These are phyloP conservation scores for Yamadazyma olivae DNA, from an alignment of 805 yeast species.

Conservation along the genomic window DNA sequence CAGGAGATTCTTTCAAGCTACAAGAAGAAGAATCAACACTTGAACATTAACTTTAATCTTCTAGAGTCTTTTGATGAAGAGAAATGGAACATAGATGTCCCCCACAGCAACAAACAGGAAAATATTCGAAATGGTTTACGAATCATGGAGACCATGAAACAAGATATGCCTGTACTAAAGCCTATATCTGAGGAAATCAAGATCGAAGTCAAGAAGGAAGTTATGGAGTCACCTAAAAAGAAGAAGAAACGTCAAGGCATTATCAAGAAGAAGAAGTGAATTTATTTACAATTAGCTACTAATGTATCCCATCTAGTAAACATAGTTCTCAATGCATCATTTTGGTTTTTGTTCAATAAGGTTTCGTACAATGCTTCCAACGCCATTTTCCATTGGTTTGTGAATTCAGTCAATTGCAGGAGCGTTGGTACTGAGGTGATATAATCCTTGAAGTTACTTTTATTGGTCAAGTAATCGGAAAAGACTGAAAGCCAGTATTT, in stretches of 20 bases:
- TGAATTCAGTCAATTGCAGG: conserved; percentile 15
- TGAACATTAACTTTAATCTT: conserved; percentile 5
- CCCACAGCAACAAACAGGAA: not conserved
- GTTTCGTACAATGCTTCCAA: conserved; percentile 41
- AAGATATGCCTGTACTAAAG: not conserved
- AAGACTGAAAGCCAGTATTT: conserved; percentile 60
- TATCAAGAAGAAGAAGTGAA: conserved; percentile 1
- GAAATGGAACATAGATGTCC: conserved; percentile 3
- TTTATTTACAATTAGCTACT: not conserved
- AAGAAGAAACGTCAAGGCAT: conserved; percentile 7
- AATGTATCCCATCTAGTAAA: conserved; percentile 31
- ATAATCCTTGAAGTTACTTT: not conserved
- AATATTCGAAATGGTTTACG: not conserved
- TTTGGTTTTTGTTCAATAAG: conserved; percentile 23
- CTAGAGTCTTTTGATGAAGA: conserved; percentile 4
- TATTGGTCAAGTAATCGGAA: conserved; percentile 39
- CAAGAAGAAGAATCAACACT: conserved; percentile 13
- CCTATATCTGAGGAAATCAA: not conserved
- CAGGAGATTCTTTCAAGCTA: conserved; percentile 30
- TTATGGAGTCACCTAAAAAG: not conserved
- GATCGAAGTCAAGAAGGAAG: not conserved
- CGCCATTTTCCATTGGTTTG: conserved; percentile 50
- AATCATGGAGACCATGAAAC: not conserved
- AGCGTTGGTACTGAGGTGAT: conserved; percentile 22
- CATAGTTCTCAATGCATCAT: conserved; percentile 25